These are phyloP conservation scores for Rhexocercosporidium sp. DNA, from an alignment of 2,329 filamentous ascomycete genomes.

Conservation along the genomic window DNA sequence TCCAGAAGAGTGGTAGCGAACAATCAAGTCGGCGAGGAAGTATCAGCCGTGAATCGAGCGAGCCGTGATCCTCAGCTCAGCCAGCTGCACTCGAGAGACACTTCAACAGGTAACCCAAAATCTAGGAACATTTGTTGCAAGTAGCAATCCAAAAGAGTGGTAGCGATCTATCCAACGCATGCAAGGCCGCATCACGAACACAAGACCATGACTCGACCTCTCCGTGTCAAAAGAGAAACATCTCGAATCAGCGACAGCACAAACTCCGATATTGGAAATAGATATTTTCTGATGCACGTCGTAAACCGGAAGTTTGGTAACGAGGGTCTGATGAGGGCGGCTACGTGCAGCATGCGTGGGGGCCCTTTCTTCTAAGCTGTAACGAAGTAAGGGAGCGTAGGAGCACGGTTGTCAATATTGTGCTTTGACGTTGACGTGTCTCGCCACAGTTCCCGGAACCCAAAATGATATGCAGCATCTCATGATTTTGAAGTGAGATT, in stretches of 20 bases:
- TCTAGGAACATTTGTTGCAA: conserved; percentile 22
- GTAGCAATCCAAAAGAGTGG: conserved; percentile 24
- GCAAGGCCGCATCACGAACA: neutral
- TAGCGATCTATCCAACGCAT: conserved; percentile 14
- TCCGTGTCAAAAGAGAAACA: neutral
- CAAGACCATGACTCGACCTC: neutral
- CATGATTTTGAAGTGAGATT: neutral
- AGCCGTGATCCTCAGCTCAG: neutral
- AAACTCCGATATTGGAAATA: neutral
- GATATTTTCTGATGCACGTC: conserved; percentile 6
- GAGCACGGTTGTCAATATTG: conserved; percentile 9
- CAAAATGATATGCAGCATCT: neutral
- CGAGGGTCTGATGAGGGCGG: neutral
- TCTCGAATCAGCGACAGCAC: neutral
- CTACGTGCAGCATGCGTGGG: conserved; percentile 4
- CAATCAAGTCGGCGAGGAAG: neutral
- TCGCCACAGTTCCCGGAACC: neutral
- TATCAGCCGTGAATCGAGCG: neutral
- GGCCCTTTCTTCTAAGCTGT: neutral
- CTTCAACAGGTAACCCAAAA: neutral
- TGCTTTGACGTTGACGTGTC: neutral
- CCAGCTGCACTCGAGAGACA: neutral
- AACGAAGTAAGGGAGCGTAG: neutral
- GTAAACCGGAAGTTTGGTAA: conserved; percentile 5
- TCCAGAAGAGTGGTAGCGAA: conserved; percentile 5